Percentiles rank a stretch among this genome's conserved stretches.
phyloP scores from a whole-genome alignment of 2,329 filamentous ascomycete genomes.

The Colletotrichum nymphaeae region DNA sequence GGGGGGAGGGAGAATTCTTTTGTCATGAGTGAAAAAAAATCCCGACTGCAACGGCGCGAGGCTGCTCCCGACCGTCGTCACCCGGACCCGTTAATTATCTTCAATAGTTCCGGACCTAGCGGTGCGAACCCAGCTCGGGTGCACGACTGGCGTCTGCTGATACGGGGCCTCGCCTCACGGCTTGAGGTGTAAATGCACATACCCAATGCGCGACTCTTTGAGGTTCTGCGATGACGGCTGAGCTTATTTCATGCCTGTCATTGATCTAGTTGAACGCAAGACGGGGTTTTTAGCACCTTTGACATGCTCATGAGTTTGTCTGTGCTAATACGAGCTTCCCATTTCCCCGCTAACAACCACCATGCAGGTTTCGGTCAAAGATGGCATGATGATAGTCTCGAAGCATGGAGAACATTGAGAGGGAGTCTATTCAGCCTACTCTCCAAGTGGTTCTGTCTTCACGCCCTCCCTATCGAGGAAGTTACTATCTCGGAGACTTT shows the following conservation, averaged over 20 bases:
- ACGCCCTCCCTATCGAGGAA: background rate
- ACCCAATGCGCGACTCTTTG: background rate
- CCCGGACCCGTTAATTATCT: background rate
- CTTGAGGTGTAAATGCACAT: background rate
- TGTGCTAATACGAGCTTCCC: background rate
- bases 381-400: background rate
- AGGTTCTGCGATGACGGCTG: background rate
- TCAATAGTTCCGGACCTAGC: constrained; percentile 13
- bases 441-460: background rate
- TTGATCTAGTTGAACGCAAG: background rate
- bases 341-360: background rate
- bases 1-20: background rate
- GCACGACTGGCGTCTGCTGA: background rate
- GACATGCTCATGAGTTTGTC: background rate
- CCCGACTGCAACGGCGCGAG: constrained; percentile 7
- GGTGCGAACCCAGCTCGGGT: background rate
- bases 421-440: too few species aligned
- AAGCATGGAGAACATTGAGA: background rate
- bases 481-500: background rate
- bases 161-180: background rate
- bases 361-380: background rate
- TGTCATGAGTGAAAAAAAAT: background rate
- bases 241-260: background rate
- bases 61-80: constrained; percentile 22
- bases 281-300: background rate